Conservation (phyloP, 306 rosid genomes). For the Fagus crenata region DNA sequence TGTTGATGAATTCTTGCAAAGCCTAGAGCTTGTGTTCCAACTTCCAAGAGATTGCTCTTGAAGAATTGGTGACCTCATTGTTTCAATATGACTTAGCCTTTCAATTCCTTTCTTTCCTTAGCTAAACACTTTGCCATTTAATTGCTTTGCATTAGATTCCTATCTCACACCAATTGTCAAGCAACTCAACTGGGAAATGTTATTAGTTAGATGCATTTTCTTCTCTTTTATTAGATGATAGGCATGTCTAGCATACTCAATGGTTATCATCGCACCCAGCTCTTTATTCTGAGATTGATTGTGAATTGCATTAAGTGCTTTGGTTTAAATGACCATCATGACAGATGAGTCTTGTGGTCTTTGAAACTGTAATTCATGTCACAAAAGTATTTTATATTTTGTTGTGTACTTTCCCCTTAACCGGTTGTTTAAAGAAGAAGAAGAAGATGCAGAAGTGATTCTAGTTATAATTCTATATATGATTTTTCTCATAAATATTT, state of each 20-base stretch:
- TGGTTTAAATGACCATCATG: background rate
- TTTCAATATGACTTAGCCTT: too few relatives aligned
- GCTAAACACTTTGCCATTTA: too few relatives aligned
- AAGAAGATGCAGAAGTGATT: background rate
- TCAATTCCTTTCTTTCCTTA: too few relatives aligned
- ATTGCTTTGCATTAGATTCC: background rate
- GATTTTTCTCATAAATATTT: conserved; percentile 20
- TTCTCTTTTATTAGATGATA: background rate
- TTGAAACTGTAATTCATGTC: background rate
- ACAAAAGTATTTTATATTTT: background rate
- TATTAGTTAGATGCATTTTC: background rate
- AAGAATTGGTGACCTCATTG: too few relatives aligned
- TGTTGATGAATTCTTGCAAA: too few relatives aligned
- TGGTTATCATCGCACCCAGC: background rate
- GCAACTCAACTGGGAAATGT: background rate
- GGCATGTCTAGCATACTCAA: background rate
- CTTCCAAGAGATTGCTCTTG: too few relatives aligned
- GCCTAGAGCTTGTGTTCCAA: too few relatives aligned
- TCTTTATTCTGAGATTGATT: background rate
- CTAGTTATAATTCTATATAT: conserved; percentile 19
- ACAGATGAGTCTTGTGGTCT: background rate
- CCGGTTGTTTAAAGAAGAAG: background rate
- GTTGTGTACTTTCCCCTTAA: background rate
- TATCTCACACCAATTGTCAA: background rate
- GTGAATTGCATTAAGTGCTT: background rate